phyloP scores from a whole-genome alignment of 1,284 basidiomycete species.

The Cryptococcus sp. region DNA sequence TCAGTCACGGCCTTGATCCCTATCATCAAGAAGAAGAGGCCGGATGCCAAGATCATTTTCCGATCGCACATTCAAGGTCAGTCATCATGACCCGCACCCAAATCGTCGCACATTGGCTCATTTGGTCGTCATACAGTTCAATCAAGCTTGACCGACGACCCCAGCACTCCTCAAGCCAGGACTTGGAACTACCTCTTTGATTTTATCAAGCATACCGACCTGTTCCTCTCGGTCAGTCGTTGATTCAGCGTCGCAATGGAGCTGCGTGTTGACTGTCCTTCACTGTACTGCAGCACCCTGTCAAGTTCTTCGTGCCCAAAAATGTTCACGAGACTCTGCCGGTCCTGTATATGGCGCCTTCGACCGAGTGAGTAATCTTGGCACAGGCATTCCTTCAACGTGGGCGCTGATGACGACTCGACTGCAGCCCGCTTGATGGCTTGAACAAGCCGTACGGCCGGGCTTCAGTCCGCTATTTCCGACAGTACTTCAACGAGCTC shows the following conservation, averaged over 20 bases:
- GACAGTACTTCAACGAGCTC: conserved; percentile 44
- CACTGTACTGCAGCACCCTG: conserved; percentile 64
- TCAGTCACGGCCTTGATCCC: conserved; percentile 71
- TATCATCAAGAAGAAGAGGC: conserved; percentile 75
- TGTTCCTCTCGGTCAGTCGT: conserved; percentile 70
- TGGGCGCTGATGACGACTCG: conserved; percentile 3
- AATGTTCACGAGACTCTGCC: conserved; percentile 63
- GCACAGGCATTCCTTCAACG: background rate
- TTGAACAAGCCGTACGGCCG: conserved; percentile 66
- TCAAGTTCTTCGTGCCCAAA: conserved; percentile 82
- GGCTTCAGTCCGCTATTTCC: conserved; percentile 40
- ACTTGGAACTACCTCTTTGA: conserved; percentile 90
- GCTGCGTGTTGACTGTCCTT: background rate
- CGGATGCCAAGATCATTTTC: conserved; percentile 79
- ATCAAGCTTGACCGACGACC: conserved; percentile 43
- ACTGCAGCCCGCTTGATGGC: conserved; percentile 70
- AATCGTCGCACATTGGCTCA: background rate
- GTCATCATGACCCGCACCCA: conserved; percentile 1
- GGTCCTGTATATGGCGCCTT: conserved; percentile 51
- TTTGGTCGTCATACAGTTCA: conserved; percentile 28
- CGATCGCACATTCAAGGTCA: conserved; percentile 89
- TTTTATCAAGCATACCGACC: conserved; percentile 77
- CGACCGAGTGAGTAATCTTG: conserved; percentile 38
- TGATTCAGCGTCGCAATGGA: background rate
- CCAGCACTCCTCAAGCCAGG: conserved; percentile 71